Conservation (phyloP, 495 filamentous ascomycete species). For the Emericellopsis terricola region DNA sequence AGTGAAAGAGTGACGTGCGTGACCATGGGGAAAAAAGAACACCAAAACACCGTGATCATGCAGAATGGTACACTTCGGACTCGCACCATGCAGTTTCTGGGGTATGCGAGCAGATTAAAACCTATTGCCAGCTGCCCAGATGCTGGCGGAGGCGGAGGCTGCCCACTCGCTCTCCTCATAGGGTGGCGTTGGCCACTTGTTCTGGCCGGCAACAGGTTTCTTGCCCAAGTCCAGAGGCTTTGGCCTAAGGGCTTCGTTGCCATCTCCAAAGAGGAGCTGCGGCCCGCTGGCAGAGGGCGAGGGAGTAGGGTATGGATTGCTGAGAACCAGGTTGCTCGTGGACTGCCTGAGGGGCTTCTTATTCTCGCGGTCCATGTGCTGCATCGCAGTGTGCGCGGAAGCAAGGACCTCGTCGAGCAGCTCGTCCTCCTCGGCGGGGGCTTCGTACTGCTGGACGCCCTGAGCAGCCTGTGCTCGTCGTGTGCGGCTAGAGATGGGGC, state of each 20-base stretch:
- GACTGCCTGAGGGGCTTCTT: slow-evolving; percentile 34
- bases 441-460: slow-evolving; percentile 74
- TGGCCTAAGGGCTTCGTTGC: slow-evolving; percentile 42
- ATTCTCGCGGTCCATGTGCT: slow-evolving; percentile 28
- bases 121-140: slow-evolving; percentile 47
- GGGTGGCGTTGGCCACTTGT: slow-evolving; percentile 92
- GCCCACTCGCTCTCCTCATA: slow-evolving; percentile 81
- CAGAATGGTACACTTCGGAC: slow-evolving; percentile 1
- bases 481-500: slow-evolving; percentile 66
- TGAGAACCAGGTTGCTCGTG: slow-evolving; percentile 37
- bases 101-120: slow-evolving; percentile 14
- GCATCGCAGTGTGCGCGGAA: slow-evolving; percentile 30
- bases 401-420: slow-evolving; percentile 64
- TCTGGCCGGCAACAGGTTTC: slow-evolving; percentile 32
- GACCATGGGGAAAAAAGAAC: no score
- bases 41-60: slow-evolving; percentile 5
- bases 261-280: slow-evolving; percentile 48
- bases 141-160: slow-evolving; percentile 57
- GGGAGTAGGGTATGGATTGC: slow-evolving; percentile 81
- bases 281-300: slow-evolving; percentile 76
- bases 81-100: neutral
- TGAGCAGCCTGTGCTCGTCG: slow-evolving; percentile 63
- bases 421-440: slow-evolving; percentile 92
- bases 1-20: no score
- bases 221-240: slow-evolving; percentile 32